A percentile compares a stretch with the other conserved stretches of the same genome.
Conservation (phyloP, 2,329 filamentous ascomycete genomes). For the Ophiocordyceps camponoti-leonardi region DNA sequence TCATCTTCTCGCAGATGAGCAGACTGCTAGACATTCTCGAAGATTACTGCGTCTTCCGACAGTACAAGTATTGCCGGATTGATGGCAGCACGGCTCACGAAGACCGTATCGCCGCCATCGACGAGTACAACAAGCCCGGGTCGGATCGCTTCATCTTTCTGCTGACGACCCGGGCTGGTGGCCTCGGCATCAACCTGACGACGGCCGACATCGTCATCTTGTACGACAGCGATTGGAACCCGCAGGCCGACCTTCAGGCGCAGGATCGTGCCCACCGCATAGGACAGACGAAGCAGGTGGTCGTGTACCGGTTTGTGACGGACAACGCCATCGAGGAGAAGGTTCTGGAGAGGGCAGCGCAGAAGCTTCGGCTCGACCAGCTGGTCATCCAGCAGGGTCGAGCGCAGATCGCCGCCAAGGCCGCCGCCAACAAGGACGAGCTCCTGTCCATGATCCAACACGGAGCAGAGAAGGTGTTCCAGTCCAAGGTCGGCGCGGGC, state of each 20-base stretch:
- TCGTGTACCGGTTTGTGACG: constrained; percentile 92
- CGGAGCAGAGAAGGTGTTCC: constrained; percentile 88
- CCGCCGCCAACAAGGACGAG: constrained; percentile 89
- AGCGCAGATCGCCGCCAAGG: constrained; percentile 77
- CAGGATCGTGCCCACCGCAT: constrained; percentile 99
- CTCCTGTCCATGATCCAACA: constrained; percentile 97
- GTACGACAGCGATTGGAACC: constrained; percentile 98
- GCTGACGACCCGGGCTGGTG: constrained; percentile 86
- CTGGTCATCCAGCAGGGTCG: constrained; percentile 96
- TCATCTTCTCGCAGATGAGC: constrained; percentile 99
- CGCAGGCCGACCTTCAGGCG: constrained; percentile 91
- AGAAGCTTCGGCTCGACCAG: constrained; percentile 91
- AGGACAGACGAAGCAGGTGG: constrained; percentile 93
- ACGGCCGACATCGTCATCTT: constrained; percentile 89
- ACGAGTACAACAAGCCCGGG: constrained; percentile 91
- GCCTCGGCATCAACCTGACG: constrained; percentile 91
- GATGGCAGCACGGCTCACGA: constrained; percentile 94
- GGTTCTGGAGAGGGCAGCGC: constrained; percentile 86
- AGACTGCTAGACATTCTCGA: constrained; percentile 92
- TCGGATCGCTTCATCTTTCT: constrained; percentile 97
- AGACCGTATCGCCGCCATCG: constrained; percentile 91
- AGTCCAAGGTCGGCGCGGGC: constrained; percentile 49
- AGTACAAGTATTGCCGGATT: constrained; percentile 92
- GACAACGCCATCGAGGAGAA: constrained; percentile 98
- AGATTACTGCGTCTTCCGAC: constrained; percentile 92